These are phyloP conservation scores for Trifolium fragiferum DNA, from an alignment of 306 rosid species.

Conservation along the genomic window DNA sequence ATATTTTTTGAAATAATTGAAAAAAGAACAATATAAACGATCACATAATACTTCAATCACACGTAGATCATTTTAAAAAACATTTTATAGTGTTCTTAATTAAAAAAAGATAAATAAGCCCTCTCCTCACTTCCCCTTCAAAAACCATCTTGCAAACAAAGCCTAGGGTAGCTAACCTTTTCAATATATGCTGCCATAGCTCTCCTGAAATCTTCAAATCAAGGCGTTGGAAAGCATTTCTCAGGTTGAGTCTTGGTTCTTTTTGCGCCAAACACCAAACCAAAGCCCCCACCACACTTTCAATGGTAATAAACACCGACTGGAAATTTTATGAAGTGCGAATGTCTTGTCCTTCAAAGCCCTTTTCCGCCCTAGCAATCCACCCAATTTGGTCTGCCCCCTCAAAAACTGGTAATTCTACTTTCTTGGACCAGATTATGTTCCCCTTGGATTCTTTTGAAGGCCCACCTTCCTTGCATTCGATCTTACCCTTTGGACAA, in stretches of 20 bases:
- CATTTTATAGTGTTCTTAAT: no score
- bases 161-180: not conserved
- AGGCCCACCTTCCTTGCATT: not conserved
- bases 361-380: not conserved
- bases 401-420: not conserved
- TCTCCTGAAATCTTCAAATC: not conserved
- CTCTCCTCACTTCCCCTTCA: no score
- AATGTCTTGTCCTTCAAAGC: not conserved
- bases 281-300: not conserved
- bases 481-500: not conserved
- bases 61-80: no score
- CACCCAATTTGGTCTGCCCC: not conserved
- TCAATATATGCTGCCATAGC: slow-evolving; percentile 2
- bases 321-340: not conserved
- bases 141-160: no score
- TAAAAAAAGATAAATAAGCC: no score
- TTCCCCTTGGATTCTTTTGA: not conserved
- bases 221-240: not conserved
- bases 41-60: no score
- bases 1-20: no score
- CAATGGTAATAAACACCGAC: not conserved
- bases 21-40: no score
- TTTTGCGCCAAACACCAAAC: not conserved
- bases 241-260: not conserved
- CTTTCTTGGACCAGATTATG: not conserved